Evolutionary conservation across 352 stramenopile genomes (phyloP), one percentile per base, ranked within the genome.

Genomic region (Phytopythium cucurbitacearum): DNA sequence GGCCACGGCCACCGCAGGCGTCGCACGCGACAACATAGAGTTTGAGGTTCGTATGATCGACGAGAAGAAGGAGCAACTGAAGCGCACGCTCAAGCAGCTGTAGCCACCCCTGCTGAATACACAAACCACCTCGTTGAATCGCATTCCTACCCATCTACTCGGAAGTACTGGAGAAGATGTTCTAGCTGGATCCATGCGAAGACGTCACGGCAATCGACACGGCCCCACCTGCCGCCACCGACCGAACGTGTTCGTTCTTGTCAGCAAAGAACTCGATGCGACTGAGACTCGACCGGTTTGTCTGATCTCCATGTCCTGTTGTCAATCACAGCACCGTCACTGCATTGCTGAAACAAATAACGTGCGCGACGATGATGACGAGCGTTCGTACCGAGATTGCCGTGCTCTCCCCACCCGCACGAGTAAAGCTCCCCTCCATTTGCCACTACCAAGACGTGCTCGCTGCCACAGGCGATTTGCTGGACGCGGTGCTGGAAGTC

Each of bases 321-420:
- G 11, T 11, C 7, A 28, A 3, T 6, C 38, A 52, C 13, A 49
- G 40, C 16, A 54, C 21, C 21, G 21, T 28, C 21, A 28, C 21
- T 28, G 21, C 33, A 9, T 12, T 44, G 11, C 48, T 6, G 21
- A 28, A 28, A 28, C 21, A 28, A 28, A 28, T 28, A 28, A 2
- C 1, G 21, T 28, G 21, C 21, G 21, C 21, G 21, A 28, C 21
- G 21, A 28, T 28, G 21, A 28, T 15, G 11, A 4, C 10, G 2
- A 35, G 37, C 16, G 15, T 2, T 39, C 67, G 13, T 66, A 92
- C 84, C 84, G 0, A 94, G 68, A 41, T 94, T 94, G 40, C 84
- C 84, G 53, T 94, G 84, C 55, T 94, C 84, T 39, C 80, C 80
- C 84, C 84, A 94, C 3, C 84, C 84, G 51, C 81, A 90, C 2